Conservation (phyloP, 2,329 filamentous ascomycete species). For the Epichloe scottii region DNA sequence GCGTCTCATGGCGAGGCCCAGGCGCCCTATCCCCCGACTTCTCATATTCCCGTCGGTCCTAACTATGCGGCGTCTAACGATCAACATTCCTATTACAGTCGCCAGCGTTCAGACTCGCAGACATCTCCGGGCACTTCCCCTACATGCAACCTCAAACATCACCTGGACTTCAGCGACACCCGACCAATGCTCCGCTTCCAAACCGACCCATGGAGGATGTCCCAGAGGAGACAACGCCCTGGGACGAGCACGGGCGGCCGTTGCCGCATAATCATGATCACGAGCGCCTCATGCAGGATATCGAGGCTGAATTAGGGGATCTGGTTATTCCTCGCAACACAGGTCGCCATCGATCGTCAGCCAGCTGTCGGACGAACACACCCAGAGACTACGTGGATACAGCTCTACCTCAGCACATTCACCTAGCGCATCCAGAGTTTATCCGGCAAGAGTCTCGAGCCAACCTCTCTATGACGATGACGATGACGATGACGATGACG, state of each 20-base stretch:
- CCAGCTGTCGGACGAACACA: slow-evolving; percentile 31
- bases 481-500: slow-evolving; percentile 29
- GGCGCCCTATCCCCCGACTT: slow-evolving; percentile 38
- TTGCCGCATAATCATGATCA: slow-evolving; percentile 17
- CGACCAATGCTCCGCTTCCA: slow-evolving; percentile 48
- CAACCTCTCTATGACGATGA: slow-evolving; percentile 18
- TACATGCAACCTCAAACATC: slow-evolving; percentile 28
- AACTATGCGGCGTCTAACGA: slow-evolving; percentile 35
- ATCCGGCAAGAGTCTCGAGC: slow-evolving; percentile 4
- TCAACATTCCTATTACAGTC: slow-evolving; percentile 30
- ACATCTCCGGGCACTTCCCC: slow-evolving; percentile 35
- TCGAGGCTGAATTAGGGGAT: slow-evolving; percentile 40
- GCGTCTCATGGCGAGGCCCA: slow-evolving; percentile 13
- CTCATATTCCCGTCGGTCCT: slow-evolving; percentile 40
- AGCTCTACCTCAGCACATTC: slow-evolving; percentile 37
- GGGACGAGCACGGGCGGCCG: slow-evolving; percentile 24
- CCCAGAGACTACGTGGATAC: slow-evolving; percentile 35
- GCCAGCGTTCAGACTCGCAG: slow-evolving; percentile 37
- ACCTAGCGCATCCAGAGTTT: slow-evolving; percentile 10
- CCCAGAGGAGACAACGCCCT: slow-evolving; percentile 29
- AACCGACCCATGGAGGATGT: slow-evolving; percentile 35
- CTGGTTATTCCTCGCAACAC: slow-evolving; percentile 18
- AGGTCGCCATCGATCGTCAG: slow-evolving; percentile 33
- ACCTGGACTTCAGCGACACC: slow-evolving; percentile 40
- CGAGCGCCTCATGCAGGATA: slow-evolving; percentile 41